phyloP scores from a whole-genome alignment of 306 rosid species.

The Dalbergia cochinchinensis region DNA sequence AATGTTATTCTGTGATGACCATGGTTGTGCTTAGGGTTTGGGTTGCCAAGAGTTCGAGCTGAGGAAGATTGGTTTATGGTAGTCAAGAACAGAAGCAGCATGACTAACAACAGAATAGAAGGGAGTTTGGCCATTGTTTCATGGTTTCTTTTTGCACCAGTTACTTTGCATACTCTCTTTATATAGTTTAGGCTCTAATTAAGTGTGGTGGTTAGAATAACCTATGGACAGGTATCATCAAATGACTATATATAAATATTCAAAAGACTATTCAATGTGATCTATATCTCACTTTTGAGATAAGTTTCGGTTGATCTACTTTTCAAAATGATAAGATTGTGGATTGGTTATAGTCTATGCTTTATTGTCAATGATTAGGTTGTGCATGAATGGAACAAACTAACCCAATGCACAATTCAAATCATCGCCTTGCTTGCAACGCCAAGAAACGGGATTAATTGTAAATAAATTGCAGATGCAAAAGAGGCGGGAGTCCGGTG shows the following conservation, averaged over 20 bases:
- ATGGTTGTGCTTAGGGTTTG: conserved; percentile 52
- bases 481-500: no score
- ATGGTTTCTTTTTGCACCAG: conserved; percentile 30
- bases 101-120: conserved; percentile 33
- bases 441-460: no score
- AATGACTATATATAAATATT: background rate
- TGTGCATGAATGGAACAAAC: conserved; percentile 39
- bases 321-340: background rate
- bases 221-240: background rate
- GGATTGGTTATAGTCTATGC: background rate
- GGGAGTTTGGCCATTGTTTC: conserved; percentile 58
- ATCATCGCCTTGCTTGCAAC: no score
- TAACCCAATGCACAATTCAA: conserved; percentile 25
- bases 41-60: conserved; percentile 59
- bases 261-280: background rate
- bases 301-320: background rate
- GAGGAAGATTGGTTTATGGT: conserved; percentile 48
- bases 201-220: conserved; percentile 49
- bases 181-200: conserved; percentile 43
- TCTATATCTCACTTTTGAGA: background rate
- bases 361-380: conserved; percentile 7
- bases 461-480: no score
- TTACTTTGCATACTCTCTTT: conserved; percentile 40
- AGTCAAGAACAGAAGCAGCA: conserved; percentile 43
- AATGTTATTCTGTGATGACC: conserved; percentile 61